phyloP scores from a whole-genome alignment of 2,329 filamentous ascomycete species.

The Aspergillus eucalypticola region DNA sequence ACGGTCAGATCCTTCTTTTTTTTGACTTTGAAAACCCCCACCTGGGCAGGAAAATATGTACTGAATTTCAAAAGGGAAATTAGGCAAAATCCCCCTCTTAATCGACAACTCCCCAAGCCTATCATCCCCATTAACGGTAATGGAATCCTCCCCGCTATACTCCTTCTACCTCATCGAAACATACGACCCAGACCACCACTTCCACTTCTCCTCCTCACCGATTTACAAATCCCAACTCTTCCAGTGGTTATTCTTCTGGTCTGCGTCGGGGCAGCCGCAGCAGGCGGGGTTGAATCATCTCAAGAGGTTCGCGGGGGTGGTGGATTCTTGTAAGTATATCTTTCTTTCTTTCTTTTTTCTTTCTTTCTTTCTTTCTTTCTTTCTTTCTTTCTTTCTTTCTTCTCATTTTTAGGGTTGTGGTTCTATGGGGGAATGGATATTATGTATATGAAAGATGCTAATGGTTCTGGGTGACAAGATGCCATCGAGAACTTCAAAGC shows the following conservation, averaged over 20 bases:
- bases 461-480: not conserved
- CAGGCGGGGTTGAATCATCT: not conserved
- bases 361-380: too few relatives aligned
- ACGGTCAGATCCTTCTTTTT: not conserved
- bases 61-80: too few relatives aligned
- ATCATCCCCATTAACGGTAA: too few relatives aligned
- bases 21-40: too few relatives aligned
- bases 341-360: too few relatives aligned
- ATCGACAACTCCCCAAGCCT: not conserved
- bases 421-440: too few relatives aligned
- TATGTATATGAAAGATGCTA: not conserved
- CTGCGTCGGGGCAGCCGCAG: not conserved
- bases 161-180: not conserved
- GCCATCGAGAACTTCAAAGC: not conserved
- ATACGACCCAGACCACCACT: not conserved
- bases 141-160: not conserved
- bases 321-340: not conserved
- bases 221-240: not conserved
- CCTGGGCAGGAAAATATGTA: too few relatives aligned
- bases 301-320: not conserved
- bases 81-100: not conserved
- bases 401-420: too few relatives aligned
- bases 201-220: not conserved
- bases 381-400: too few relatives aligned
- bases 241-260: not conserved